phyloP scores from a whole-genome alignment of 805 yeast species.

The Blastobotrys chiropterorum region DNA sequence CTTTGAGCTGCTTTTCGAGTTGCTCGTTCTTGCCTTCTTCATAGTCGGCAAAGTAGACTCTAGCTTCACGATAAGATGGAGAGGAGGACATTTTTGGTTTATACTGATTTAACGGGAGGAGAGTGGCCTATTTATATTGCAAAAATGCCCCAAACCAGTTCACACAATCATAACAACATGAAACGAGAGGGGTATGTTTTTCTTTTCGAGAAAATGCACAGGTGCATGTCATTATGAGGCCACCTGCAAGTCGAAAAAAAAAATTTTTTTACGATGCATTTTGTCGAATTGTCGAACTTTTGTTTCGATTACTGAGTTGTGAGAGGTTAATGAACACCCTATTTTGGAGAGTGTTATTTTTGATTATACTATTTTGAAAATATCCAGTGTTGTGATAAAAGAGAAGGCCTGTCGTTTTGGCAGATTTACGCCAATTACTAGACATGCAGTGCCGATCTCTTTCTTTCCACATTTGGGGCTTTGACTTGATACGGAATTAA shows the following conservation, averaged over 20 bases:
- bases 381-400: too few species aligned
- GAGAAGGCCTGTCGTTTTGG: too few species aligned
- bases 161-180: neutral
- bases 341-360: too few species aligned
- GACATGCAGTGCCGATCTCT: too few species aligned
- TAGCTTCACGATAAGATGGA: neutral
- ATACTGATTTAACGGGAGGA: neutral
- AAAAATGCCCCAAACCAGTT: neutral
- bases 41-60: neutral
- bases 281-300: too few species aligned
- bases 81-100: neutral
- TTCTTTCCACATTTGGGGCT: too few species aligned
- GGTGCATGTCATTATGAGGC: neutral
- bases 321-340: too few species aligned
- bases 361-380: too few species aligned
- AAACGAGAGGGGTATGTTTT: neutral
- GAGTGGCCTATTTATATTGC: neutral
- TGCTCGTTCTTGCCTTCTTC: neutral
- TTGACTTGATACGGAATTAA: too few species aligned
- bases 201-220: neutral
- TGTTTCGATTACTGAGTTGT: too few species aligned
- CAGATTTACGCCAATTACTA: too few species aligned
- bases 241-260: neutral
- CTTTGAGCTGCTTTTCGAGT: neutral
- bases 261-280: neutral